Percentiles rank a stretch among this genome's conserved stretches.
Evolutionary conservation across 2,329 filamentous ascomycete species (phyloP).

Genomic region (Fusarium marasasianum): DNA sequence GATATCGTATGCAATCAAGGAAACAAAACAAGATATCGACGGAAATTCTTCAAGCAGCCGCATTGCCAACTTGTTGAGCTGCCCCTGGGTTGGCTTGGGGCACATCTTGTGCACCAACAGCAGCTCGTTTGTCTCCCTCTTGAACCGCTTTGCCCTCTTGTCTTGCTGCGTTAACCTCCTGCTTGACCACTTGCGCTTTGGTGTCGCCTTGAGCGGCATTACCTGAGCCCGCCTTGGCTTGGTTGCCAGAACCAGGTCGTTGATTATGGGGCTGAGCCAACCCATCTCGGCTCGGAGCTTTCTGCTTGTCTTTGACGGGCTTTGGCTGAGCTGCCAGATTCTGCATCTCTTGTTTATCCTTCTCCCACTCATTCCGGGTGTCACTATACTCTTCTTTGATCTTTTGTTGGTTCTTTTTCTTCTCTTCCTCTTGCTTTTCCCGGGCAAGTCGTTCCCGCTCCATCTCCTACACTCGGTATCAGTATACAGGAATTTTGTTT

Average conservation of each 20-base stretch:
- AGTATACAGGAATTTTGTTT: neutral
- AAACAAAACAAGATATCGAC: neutral
- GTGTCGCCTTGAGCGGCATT: slow-evolving; percentile 18
- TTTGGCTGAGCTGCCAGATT: slow-evolving; percentile 59
- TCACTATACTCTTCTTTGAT: slow-evolving; percentile 85
- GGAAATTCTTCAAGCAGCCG: slow-evolving; percentile 16
- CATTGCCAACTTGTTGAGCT: slow-evolving; percentile 15
- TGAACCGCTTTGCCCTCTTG: slow-evolving; percentile 12
- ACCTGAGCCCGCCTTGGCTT: slow-evolving; percentile 9
- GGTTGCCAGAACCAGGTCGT: slow-evolving; percentile 13
- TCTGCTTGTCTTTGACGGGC: slow-evolving; percentile 17
- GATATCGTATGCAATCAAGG: neutral
- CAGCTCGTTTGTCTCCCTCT: slow-evolving; percentile 12
- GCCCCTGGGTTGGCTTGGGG: slow-evolving; percentile 12
- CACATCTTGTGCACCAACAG: slow-evolving; percentile 12
- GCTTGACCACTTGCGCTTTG: slow-evolving; percentile 12
- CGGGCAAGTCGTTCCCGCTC: slow-evolving; percentile 83
- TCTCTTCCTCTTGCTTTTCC: slow-evolving; percentile 74
- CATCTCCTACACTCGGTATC: slow-evolving; percentile 74
- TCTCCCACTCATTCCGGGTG: slow-evolving; percentile 82
- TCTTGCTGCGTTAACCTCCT: slow-evolving; percentile 4
- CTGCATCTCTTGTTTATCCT: slow-evolving; percentile 84
- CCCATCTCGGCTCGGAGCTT: slow-evolving; percentile 26
- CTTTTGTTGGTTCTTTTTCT: slow-evolving; percentile 77
- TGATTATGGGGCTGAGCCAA: slow-evolving; percentile 23